Conservation (phyloP, 2,329 filamentous ascomycete species). For the Fusarium chuoi region DNA sequence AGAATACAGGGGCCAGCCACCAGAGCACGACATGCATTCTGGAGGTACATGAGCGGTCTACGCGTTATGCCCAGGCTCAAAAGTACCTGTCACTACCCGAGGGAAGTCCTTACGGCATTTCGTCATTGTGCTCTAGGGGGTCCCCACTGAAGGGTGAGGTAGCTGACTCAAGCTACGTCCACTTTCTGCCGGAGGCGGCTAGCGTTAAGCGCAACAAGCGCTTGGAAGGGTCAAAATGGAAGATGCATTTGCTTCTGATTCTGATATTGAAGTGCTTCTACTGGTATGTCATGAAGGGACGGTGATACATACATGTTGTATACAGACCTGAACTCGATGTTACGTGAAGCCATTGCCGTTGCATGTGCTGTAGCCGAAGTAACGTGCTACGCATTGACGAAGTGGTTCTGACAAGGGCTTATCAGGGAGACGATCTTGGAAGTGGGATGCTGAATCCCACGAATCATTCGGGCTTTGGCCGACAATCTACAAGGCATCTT, state of each 20-base stretch:
- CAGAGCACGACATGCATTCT: neutral
- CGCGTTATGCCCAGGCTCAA: neutral
- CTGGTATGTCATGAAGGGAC: neutral
- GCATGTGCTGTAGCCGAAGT: neutral
- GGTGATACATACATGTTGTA: neutral
- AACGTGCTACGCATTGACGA: neutral
- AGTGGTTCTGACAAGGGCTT: conserved; percentile 14
- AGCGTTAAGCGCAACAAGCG: conserved; percentile 28
- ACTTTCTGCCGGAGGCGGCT: conserved; percentile 16
- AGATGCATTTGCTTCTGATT: conserved; percentile 3
- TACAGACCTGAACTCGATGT: neutral
- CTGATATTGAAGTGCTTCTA: neutral
- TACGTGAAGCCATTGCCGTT: neutral
- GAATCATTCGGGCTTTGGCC: conserved; percentile 11
- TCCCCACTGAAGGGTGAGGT: conserved; percentile 12
- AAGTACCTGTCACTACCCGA: conserved; percentile 18
- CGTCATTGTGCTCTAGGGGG: conserved; percentile 21
- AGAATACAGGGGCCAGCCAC: conserved; percentile 10
- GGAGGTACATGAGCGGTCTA: conserved; percentile 10
- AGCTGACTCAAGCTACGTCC: conserved; percentile 8
- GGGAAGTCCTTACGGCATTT: conserved; percentile 23
- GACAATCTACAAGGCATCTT: neutral
- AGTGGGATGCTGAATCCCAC: neutral
- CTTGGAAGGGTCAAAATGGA: conserved; percentile 12
- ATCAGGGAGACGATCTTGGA: conserved; percentile 6